Conservation (phyloP, 768 basidiomycete species). For the Mycena vulgaris region DNA sequence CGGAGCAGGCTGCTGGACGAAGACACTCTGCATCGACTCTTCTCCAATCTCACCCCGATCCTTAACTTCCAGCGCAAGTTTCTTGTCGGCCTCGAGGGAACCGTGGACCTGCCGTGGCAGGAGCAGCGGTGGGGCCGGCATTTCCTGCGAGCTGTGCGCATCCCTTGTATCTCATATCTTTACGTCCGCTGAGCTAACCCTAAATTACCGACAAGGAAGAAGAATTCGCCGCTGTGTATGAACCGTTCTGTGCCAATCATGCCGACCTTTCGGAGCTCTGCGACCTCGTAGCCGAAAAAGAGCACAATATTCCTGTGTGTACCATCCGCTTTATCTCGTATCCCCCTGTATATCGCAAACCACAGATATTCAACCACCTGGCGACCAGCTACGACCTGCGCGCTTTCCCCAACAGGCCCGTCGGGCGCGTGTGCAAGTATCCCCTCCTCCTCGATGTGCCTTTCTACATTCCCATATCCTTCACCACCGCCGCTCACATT, state of each 20-base stretch:
- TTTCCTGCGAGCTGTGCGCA: slow-evolving; percentile 86
- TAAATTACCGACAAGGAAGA: too few relatives aligned
- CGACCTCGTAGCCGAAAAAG: slow-evolving; percentile 87
- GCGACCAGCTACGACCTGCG: slow-evolving; percentile 93
- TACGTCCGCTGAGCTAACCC: too few relatives aligned
- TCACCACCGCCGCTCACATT: too few relatives aligned
- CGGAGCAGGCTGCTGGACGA: slow-evolving; percentile 89
- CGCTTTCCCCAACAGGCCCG: slow-evolving; percentile 97
- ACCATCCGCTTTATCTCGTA: too few relatives aligned
- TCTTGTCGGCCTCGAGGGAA: slow-evolving; percentile 89
- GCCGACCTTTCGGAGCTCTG: slow-evolving; percentile 86
- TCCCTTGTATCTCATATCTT: slow-evolving; percentile 55
- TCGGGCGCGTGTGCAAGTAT: slow-evolving; percentile 98
- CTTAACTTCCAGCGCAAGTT: slow-evolving; percentile 97
- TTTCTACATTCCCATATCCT: too few relatives aligned
- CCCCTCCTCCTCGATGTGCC: slow-evolving; percentile 92
- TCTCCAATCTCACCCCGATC: slow-evolving; percentile 93
- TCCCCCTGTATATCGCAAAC: too few relatives aligned
- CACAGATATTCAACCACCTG: slow-evolving; percentile 82
- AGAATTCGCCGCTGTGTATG: slow-evolving; percentile 94
- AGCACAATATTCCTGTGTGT: slow-evolving; percentile 87
- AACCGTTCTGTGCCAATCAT: slow-evolving; percentile 97
- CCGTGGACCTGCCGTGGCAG: slow-evolving; percentile 83
- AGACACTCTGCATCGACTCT: slow-evolving; percentile 94
- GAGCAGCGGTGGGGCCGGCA: slow-evolving; percentile 90